These are phyloP conservation scores for Alternaria ethzedia DNA, from an alignment of 2,329 filamentous ascomycete species.

Conservation along the genomic window DNA sequence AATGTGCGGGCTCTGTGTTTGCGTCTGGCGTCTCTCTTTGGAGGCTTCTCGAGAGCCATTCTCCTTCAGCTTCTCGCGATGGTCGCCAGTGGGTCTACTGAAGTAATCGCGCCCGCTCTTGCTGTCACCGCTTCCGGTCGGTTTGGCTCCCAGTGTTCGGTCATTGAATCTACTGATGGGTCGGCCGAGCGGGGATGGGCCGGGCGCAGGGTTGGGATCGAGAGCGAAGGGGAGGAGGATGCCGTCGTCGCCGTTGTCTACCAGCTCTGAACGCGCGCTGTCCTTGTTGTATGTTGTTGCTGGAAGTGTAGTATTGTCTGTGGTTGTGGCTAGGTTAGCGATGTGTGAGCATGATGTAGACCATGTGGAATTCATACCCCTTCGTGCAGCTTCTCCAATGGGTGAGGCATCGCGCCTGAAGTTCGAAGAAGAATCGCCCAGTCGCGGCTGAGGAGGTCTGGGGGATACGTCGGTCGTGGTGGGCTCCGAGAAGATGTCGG, in stretches of 20 bases:
- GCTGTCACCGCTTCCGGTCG: slow-evolving; percentile 26
- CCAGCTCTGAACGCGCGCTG: slow-evolving; percentile 73
- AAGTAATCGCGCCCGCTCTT: slow-evolving; percentile 54
- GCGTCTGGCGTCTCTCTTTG: slow-evolving; percentile 46
- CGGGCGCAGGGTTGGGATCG: slow-evolving; percentile 56
- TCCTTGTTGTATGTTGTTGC: slow-evolving; percentile 75
- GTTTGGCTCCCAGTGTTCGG: slow-evolving; percentile 23
- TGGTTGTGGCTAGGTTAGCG: slow-evolving; percentile 21
- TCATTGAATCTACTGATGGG: slow-evolving; percentile 40
- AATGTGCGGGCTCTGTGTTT: slow-evolving; percentile 77
- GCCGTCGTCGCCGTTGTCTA: slow-evolving; percentile 65
- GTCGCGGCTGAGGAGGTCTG: slow-evolving; percentile 42
- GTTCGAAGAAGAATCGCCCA: slow-evolving; percentile 45
- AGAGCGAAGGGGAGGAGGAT: slow-evolving; percentile 60
- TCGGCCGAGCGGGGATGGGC: slow-evolving; percentile 47
- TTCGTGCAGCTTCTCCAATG: slow-evolving; percentile 39
- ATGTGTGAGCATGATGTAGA: neutral
- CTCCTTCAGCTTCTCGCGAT: slow-evolving; percentile 52
- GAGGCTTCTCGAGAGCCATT: slow-evolving; percentile 54
- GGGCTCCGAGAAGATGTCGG: slow-evolving; percentile 67
- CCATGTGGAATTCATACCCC: slow-evolving; percentile 34
- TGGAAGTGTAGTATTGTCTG: slow-evolving; percentile 72
- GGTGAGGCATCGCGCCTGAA: slow-evolving; percentile 50
- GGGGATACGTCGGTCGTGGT: slow-evolving; percentile 73
- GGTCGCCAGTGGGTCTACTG: slow-evolving; percentile 44